Conservation (phyloP, 2,329 filamentous ascomycete species). For the Simplicillium aogashimaense region DNA sequence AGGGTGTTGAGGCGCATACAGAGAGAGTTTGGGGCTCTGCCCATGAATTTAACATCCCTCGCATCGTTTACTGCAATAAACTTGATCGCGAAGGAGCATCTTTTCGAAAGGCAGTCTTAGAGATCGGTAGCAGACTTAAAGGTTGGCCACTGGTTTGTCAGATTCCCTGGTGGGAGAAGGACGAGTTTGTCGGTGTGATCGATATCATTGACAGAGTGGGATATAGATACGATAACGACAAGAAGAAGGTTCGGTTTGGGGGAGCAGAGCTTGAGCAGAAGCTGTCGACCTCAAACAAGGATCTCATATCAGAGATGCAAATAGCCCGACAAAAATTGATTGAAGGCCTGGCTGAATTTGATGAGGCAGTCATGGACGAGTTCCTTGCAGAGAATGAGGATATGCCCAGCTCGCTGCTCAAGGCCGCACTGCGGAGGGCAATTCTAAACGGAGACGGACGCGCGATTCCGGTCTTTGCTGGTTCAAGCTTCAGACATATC, state of each 20-base stretch:
- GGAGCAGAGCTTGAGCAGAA: constrained; percentile 23
- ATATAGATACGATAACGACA: constrained; percentile 54
- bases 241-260: constrained; percentile 25
- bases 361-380: constrained; percentile 75
- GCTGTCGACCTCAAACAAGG: constrained; percentile 32
- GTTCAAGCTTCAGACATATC: constrained; percentile 87
- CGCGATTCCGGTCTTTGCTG: constrained; percentile 82
- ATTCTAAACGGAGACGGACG: constrained; percentile 58
- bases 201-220: constrained; percentile 71
- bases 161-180: constrained; percentile 87
- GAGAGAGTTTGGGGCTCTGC: constrained; percentile 94
- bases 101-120: constrained; percentile 76
- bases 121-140: constrained; percentile 69
- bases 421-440: constrained; percentile 62
- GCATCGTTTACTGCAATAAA: constrained; percentile 70
- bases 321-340: constrained; percentile 68
- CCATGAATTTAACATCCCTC: constrained; percentile 73
- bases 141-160: constrained; percentile 89
- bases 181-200: constrained; percentile 71
- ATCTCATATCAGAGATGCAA: constrained; percentile 58
- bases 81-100: constrained; percentile 67
- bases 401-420: constrained; percentile 57
- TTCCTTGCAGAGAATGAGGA: constrained; percentile 74
- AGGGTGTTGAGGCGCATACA: constrained; percentile 92
- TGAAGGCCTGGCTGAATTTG: constrained; percentile 78